These are phyloP conservation scores for Umbelopsis isabellina DNA, from an alignment of 192 early-diverging fungal genomes.

Conservation along the genomic window DNA sequence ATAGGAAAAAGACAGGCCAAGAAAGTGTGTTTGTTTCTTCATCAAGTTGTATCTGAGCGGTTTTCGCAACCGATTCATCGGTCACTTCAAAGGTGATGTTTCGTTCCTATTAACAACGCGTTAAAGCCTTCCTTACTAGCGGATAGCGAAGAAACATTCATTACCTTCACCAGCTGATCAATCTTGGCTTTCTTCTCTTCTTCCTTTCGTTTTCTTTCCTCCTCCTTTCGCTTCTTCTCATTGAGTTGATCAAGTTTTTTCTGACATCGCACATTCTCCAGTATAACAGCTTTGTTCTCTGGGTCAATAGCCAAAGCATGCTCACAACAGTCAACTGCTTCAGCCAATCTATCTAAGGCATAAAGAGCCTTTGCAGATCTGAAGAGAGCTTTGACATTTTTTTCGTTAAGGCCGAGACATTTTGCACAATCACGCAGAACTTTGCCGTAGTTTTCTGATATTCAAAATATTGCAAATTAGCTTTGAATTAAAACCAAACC, in stretches of 20 bases:
- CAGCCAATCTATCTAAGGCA: constrained; percentile 77
- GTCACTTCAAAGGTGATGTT: constrained; percentile 49
- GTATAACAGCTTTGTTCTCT: constrained; percentile 36
- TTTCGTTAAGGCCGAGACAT: constrained; percentile 76
- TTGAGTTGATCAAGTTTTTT: constrained; percentile 48
- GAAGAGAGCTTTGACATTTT: constrained; percentile 93
- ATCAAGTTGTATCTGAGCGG: constrained; percentile 56
- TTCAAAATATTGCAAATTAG: background rate
- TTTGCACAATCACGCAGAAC: constrained; percentile 89
- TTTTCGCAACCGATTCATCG: constrained; percentile 37
- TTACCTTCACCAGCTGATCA: constrained; percentile 54
- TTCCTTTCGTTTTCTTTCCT: constrained; percentile 49
- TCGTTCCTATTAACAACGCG: constrained; percentile 34
- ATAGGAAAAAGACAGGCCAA: constrained; percentile 91
- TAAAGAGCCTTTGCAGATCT: constrained; percentile 84
- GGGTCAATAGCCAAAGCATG: constrained; percentile 73
- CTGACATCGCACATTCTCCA: constrained; percentile 35
- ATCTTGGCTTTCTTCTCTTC: constrained; percentile 55
- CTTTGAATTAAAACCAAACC: background rate
- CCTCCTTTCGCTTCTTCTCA: constrained; percentile 50
- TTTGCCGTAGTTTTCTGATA: constrained; percentile 77
- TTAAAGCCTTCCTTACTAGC: background rate
- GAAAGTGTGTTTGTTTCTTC: constrained; percentile 59
- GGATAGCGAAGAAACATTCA: background rate
- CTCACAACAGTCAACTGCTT: constrained; percentile 86